Conservation (phyloP, 2,329 filamentous ascomycete genomes). For the Pyrenophora tritici-repentis region DNA sequence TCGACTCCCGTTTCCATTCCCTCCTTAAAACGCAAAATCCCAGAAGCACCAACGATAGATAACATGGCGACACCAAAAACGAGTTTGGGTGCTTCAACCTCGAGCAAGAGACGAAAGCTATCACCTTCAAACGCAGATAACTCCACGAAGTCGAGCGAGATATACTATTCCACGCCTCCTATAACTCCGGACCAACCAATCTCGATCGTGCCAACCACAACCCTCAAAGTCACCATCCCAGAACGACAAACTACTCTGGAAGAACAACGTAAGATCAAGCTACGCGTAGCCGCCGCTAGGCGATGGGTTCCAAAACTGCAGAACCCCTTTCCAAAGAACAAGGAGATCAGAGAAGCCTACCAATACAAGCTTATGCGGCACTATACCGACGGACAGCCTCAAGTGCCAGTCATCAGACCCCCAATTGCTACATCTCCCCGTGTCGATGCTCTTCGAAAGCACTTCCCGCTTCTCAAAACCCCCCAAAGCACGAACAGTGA, state of each 20-base stretch:
- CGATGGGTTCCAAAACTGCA: constrained; percentile 26
- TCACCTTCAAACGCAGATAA: background rate
- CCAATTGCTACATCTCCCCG: constrained; percentile 23
- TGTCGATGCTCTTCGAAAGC: constrained; percentile 16
- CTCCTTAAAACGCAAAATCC: background rate
- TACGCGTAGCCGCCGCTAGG: constrained; percentile 21
- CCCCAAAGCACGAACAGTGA: background rate
- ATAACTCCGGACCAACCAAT: constrained; percentile 2
- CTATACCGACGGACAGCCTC: constrained; percentile 13
- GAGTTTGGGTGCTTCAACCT: background rate
- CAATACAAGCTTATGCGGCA: constrained; percentile 32
- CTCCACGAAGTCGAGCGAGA: too few relatives aligned
- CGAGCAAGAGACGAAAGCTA: background rate
- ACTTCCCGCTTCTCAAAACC: constrained; percentile 18
- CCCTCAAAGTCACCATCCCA: constrained; percentile 25
- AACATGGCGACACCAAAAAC: background rate
- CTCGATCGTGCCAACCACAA: constrained; percentile 3
- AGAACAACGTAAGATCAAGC: constrained; percentile 15
- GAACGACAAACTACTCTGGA: constrained; percentile 2
- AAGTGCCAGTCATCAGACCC: constrained; percentile 22
- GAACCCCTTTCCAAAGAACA: constrained; percentile 13
- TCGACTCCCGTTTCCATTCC: background rate
- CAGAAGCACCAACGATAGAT: background rate
- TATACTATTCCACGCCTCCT: constrained; percentile 12
- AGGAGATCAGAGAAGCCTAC: constrained; percentile 28